Conservation (phyloP, 768 basidiomycete genomes). For the Mycena rosella region DNA sequence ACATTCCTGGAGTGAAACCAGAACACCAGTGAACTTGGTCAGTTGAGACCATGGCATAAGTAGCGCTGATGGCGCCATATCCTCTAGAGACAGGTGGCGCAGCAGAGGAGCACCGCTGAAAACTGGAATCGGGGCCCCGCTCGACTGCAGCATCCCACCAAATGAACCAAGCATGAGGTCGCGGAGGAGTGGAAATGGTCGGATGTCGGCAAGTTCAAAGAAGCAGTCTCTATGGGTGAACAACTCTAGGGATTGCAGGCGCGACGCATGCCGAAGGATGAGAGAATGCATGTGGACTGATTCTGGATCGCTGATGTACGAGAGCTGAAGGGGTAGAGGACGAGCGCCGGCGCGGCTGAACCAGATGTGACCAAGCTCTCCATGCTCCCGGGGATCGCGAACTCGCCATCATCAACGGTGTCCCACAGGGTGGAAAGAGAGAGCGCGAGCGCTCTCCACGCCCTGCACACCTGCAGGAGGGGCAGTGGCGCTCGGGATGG, state of each 20-base stretch:
- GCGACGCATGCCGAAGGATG: slow-evolving; percentile 15
- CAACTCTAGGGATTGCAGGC: slow-evolving; percentile 9
- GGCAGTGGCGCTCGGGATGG: slow-evolving; percentile 3
- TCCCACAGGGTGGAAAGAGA: slow-evolving; percentile 25
- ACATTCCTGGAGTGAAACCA: neutral
- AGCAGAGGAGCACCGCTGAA: slow-evolving; percentile 6
- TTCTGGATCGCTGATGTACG: neutral
- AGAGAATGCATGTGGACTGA: neutral
- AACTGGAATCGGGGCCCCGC: neutral
- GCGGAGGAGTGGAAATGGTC: slow-evolving; percentile 9
- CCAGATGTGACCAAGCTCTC: slow-evolving; percentile 4
- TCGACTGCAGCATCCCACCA: too few species aligned
- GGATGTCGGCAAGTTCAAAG: neutral
- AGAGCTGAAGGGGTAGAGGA: slow-evolving; percentile 8
- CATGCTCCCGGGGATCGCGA: neutral
- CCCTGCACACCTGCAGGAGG: slow-evolving; percentile 19
- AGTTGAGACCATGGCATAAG: slow-evolving; percentile 15
- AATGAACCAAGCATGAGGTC: neutral
- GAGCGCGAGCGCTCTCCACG: slow-evolving; percentile 21
- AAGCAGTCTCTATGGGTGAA: neutral
- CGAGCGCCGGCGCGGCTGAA: slow-evolving; percentile 22
- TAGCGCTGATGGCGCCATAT: neutral
- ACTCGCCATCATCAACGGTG: slow-evolving; percentile 5
- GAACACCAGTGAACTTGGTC: neutral
- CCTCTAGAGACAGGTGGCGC: slow-evolving; percentile 9